phyloP scores from a whole-genome alignment of 768 basidiomycete species.

The Lactarius akahatsu region DNA sequence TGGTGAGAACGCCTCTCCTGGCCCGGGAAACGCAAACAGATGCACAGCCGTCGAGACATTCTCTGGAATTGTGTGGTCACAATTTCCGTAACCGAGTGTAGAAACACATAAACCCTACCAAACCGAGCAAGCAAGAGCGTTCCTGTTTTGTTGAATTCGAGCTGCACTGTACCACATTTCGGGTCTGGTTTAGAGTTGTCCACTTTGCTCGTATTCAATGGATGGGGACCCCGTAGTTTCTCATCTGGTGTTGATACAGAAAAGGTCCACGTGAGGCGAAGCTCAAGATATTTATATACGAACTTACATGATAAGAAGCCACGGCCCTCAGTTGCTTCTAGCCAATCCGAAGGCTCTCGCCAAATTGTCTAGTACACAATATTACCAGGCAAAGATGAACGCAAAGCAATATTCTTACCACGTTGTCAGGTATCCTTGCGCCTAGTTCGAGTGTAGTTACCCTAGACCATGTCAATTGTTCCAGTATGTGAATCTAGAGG shows the following conservation, averaged over 20 bases:
- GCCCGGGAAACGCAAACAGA: conserved; percentile 69
- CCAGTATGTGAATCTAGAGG: conserved; percentile 70
- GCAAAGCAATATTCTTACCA: conserved; percentile 44
- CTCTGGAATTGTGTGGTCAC: conserved; percentile 44
- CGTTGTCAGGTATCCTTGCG: conserved; percentile 52
- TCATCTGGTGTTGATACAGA: conserved; percentile 50
- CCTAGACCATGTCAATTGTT: conserved; percentile 71
- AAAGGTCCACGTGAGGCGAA: not conserved
- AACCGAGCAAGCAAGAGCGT: conserved; percentile 70
- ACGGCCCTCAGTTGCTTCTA: conserved; percentile 76
- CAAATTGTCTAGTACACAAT: conserved; percentile 60
- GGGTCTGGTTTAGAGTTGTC: conserved; percentile 64
- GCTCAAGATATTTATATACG: not conserved
- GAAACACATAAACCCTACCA: conserved; percentile 44
- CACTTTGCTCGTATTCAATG: conserved; percentile 47
- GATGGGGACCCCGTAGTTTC: conserved; percentile 54
- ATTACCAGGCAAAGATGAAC: conserved; percentile 13
- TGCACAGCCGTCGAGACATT: conserved; percentile 61
- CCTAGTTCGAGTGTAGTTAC: conserved; percentile 62
- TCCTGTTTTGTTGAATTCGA: conserved; percentile 82
- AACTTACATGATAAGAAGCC: conserved; percentile 83
- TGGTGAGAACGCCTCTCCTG: conserved; percentile 57
- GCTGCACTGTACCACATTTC: conserved; percentile 64
- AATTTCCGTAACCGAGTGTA: conserved; percentile 10
- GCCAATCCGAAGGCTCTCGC: conserved; percentile 85